Conservation (phyloP, 768 basidiomycete species). For the Phaeolepiota aurea region DNA sequence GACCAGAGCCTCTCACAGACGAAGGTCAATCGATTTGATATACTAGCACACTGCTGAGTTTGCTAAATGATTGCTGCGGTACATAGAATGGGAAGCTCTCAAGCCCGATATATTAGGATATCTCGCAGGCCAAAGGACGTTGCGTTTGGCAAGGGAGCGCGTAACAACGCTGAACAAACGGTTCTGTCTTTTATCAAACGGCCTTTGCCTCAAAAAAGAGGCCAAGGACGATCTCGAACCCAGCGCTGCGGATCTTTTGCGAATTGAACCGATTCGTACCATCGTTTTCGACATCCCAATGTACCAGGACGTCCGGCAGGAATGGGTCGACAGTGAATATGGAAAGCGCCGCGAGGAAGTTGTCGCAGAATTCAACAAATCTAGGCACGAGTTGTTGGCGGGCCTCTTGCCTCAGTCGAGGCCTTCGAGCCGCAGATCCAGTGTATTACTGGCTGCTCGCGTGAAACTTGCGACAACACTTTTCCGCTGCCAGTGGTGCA, state of each 20-base stretch:
- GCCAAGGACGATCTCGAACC: conserved; percentile 4
- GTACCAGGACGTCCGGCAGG: background rate
- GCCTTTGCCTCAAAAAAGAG: background rate
- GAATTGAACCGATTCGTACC: conserved; percentile 12
- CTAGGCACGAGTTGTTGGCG: conserved; percentile 11
- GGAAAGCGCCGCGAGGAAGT: conserved; percentile 3
- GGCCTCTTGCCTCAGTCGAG: conserved; percentile 8
- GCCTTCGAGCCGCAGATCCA: background rate
- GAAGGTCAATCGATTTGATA: too few species aligned
- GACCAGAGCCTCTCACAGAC: too few species aligned
- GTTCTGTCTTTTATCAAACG: background rate
- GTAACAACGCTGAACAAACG: background rate
- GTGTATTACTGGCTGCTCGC: background rate
- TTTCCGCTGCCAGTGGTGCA: conserved; percentile 22
- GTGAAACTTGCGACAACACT: conserved; percentile 21
- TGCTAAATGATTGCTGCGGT: too few species aligned
- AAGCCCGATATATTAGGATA: conserved; percentile 11
- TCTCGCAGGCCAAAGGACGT: conserved; percentile 6
- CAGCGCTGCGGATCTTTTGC: conserved; percentile 9
- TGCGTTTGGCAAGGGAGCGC: conserved; percentile 7
- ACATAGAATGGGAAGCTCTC: conserved; percentile 19
- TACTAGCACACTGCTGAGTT: too few species aligned
- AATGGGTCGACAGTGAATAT: too few species aligned
- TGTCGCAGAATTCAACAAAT: conserved; percentile 12
- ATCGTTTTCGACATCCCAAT: conserved; percentile 12